Conservation (phyloP, 164 flowering plant genomes). For the Stephania yunnanensis region DNA sequence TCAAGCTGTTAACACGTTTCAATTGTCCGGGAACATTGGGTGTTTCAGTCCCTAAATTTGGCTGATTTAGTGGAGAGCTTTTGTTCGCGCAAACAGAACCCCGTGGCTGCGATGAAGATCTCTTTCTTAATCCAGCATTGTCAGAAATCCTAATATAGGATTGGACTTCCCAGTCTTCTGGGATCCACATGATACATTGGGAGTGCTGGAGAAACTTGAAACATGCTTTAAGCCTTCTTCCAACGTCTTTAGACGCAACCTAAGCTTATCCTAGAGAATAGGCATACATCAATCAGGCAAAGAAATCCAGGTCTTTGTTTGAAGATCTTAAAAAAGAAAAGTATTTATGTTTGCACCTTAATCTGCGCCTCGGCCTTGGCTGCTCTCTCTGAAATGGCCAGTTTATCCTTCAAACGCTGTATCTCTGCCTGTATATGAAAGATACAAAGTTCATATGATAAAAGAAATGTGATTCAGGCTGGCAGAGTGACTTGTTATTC, state of each 20-base stretch:
- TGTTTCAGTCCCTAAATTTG: slow-evolving; percentile 24
- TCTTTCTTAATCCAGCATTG: slow-evolving; percentile 40
- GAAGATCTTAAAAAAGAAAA: background rate
- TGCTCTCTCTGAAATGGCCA: slow-evolving; percentile 65
- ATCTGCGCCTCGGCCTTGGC: slow-evolving; percentile 89
- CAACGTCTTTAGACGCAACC: slow-evolving; percentile 63
- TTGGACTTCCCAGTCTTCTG: slow-evolving; percentile 41
- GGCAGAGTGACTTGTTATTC: background rate
- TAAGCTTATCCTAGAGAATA: slow-evolving; percentile 62
- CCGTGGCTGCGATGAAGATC: slow-evolving; percentile 79
- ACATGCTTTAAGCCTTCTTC: slow-evolving; percentile 75
- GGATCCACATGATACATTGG: slow-evolving; percentile 21
- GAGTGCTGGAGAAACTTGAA: slow-evolving; percentile 29
- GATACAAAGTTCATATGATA: background rate
- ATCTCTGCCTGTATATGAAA: slow-evolving; percentile 57
- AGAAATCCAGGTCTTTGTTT: background rate
- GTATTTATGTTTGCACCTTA: slow-evolving; percentile 41
- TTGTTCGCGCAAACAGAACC: slow-evolving; percentile 29
- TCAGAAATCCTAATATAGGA: slow-evolving; percentile 49
- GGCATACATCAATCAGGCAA: slow-evolving; percentile 4
- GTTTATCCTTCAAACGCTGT: slow-evolving; percentile 73
- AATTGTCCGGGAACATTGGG: slow-evolving; percentile 18
- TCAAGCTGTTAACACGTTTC: slow-evolving; percentile 32
- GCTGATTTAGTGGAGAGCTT: slow-evolving; percentile 36
- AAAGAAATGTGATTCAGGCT: background rate